phyloP scores from a whole-genome alignment of 164 flowering plant species.

The Magnolia officinalis region DNA sequence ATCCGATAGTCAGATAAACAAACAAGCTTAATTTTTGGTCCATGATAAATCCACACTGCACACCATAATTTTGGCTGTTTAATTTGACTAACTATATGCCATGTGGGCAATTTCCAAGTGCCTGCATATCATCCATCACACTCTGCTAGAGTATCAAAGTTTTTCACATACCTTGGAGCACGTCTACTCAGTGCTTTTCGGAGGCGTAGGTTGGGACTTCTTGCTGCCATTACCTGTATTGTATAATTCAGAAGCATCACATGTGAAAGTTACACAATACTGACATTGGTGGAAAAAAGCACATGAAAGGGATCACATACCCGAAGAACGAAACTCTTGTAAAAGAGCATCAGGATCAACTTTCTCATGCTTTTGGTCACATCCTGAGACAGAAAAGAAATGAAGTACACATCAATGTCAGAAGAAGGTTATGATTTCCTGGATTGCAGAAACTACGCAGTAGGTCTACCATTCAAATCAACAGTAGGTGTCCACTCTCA shows the following conservation, averaged over 20 bases:
- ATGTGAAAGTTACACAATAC: not conserved
- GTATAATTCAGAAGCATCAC: not conserved
- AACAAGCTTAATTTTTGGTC: no score
- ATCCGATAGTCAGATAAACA: no score
- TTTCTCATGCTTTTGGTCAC: conserved; percentile 85
- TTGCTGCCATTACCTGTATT: conserved; percentile 89
- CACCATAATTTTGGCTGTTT: no score
- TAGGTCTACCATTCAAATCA: no score
- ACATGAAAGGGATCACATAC: conserved; percentile 25
- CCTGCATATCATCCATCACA: no score
- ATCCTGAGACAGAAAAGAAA: conserved; percentile 46
- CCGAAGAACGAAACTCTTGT: conserved; percentile 76
- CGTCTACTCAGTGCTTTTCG: conserved; percentile 40
- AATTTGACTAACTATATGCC: no score
- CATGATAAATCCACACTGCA: no score
- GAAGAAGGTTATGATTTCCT: no score
- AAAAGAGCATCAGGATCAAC: conserved; percentile 71
- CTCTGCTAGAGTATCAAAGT: no score
- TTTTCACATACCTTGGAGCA: conserved; percentile 46
- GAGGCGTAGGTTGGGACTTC: conserved; percentile 75
- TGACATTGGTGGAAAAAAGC: not conserved
- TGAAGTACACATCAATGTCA: not conserved
- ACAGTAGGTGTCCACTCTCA: no score
- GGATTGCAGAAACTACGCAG: no score
- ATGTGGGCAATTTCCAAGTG: no score